Base-by-base conservation (phyloP, 73 alveolate genomes). In the Breviolum minutum region DNA sequence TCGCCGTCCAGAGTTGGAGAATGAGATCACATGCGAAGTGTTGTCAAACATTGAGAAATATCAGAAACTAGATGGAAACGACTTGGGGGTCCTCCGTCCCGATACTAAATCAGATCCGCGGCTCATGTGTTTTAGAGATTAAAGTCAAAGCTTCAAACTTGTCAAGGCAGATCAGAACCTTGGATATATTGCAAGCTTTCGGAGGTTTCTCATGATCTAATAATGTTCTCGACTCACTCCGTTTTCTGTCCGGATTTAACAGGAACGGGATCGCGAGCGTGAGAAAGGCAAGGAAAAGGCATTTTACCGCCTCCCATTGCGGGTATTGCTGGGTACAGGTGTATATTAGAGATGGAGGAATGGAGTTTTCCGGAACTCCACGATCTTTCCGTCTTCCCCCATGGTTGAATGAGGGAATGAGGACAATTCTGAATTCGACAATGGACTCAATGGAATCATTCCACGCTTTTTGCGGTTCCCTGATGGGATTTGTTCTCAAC, bases 201-300 rank as follows among this genome's bases (percentile, higher is more conserved):
- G 4, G 77, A 68, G 77, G 77, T 22, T 2, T 68, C 77, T 68
- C 24, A 22, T 2, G 77, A 17, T 68, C 24, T 68, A 22, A 14
- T 17, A 68, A 22, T 22, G 77, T 68, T 68, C 54, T 40, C 26
- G 5, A 6, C 54, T 40, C 54, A 40, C 54, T 40, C 54, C 54
- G 54, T 40, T 40, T 73, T n/a, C 32, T 83, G 54, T 54, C 82
- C 22, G 30, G 63, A 77, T 13, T 90, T 40, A 90, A 90, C 96
- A 90, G 96, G 96, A 90, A 90, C 96, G 96, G 87, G 96, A 90
- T 61, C 87, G 96, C 96, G 96, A 90, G 76, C 96, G 96, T 71
- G 86, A 70, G 96, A 90, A 90, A 90, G 87, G 96, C 96, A 90
- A 90, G 96, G 96, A 69, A 71, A 90, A 90, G 96, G 96, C 87